phyloP scores from a whole-genome alignment of 2,329 filamentous ascomycete species.

The Trichoderma aggressivum region DNA sequence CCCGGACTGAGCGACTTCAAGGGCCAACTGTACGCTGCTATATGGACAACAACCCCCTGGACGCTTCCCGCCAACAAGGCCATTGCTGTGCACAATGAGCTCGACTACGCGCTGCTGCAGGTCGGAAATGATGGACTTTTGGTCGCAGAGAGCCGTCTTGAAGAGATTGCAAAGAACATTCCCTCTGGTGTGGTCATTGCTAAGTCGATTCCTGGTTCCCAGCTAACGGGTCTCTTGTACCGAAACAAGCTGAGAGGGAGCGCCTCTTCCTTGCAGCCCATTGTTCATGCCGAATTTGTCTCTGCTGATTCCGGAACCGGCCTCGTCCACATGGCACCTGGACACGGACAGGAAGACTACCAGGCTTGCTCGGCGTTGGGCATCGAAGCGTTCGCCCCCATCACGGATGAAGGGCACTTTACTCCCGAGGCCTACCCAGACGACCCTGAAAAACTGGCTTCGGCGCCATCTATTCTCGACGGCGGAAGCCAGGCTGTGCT shows the following conservation, averaged over 20 bases:
- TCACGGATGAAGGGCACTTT: constrained; percentile 78
- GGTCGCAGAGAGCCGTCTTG: constrained; percentile 67
- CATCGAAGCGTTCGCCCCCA: constrained; percentile 74
- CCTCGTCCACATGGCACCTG: constrained; percentile 90
- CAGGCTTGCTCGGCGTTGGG: constrained; percentile 68
- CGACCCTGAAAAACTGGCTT: constrained; percentile 60
- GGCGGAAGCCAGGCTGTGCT: constrained; percentile 69
- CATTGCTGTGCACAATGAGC: constrained; percentile 73
- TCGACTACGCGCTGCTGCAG: constrained; percentile 69
- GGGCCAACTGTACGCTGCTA: constrained; percentile 68
- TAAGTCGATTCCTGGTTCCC: constrained; percentile 58
- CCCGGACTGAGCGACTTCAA: constrained; percentile 38
- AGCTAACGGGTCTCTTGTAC: constrained; percentile 66
- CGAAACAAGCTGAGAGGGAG: constrained; percentile 64
- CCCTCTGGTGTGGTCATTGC: constrained; percentile 54
- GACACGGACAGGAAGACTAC: constrained; percentile 96
- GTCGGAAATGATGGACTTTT: constrained; percentile 59
- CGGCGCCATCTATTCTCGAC: constrained; percentile 67
- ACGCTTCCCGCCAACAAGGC: constrained; percentile 90
- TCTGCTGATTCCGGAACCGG: constrained; percentile 87
- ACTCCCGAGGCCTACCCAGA: constrained; percentile 75
- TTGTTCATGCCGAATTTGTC: constrained; percentile 86
- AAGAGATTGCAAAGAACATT: constrained; percentile 50
- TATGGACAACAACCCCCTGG: constrained; percentile 99
- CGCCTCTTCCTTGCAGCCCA: constrained; percentile 56